These are phyloP conservation scores for Oropetium thomaeum DNA, from an alignment of 176 grass and related monocot genomes.

Conservation along the genomic window DNA sequence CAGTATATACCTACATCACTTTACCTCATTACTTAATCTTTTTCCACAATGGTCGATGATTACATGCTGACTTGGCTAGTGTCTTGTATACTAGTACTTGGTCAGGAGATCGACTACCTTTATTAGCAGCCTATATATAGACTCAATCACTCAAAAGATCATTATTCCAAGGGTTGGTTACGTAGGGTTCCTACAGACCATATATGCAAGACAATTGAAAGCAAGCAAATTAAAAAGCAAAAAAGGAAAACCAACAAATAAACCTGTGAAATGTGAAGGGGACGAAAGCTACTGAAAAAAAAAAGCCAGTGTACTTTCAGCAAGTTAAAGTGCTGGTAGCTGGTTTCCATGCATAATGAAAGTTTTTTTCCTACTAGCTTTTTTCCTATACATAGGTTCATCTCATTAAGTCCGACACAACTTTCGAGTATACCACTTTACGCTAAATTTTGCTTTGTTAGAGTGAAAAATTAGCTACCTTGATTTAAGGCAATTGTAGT, in stretches of 20 bases:
- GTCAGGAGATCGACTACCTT: neutral
- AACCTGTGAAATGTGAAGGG: too few relatives aligned
- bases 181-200: neutral
- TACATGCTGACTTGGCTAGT: neutral
- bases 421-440: too few relatives aligned
- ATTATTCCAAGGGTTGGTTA: slow-evolving; percentile 10
- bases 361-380: neutral
- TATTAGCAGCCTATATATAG: slow-evolving; percentile 17
- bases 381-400: neutral
- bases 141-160: neutral
- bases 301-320: too few relatives aligned
- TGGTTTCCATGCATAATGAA: neutral
- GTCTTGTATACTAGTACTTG: neutral
- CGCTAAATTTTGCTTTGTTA: neutral
- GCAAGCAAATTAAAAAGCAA: neutral
- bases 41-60: neutral
- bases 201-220: neutral
- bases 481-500: neutral
- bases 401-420: neutral
- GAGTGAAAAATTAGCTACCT: neutral
- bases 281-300: too few relatives aligned
- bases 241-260: neutral
- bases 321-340: too few relatives aligned
- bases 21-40: neutral
- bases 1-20: too few relatives aligned